Percentiles rank a stretch among this genome's conserved stretches.
These are phyloP conservation scores for Paspalum notatum DNA, from an alignment of 176 grass and related monocot genomes.

Conservation along the genomic window DNA sequence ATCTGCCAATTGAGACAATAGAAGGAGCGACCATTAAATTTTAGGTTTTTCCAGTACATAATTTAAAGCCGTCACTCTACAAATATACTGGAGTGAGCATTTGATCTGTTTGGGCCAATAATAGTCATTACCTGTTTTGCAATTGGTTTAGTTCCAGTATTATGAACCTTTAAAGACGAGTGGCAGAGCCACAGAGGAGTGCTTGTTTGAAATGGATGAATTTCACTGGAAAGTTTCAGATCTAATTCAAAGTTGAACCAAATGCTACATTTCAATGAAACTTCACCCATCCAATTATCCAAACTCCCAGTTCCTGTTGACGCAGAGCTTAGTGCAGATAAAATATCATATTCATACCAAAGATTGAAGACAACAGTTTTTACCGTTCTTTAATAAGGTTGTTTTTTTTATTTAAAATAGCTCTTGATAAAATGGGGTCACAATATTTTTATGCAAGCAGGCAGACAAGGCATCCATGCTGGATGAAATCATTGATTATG, in stretches of 20 bases:
- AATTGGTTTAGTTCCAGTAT: constrained; percentile 6
- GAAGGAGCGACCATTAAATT: not conserved
- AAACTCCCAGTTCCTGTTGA: not conserved
- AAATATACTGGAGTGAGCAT: constrained; percentile 13
- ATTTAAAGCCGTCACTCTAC: not conserved
- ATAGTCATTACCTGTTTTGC: constrained; percentile 10
- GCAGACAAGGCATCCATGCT: constrained; percentile 89
- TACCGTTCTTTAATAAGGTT: not conserved
- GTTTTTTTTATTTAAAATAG: not conserved
- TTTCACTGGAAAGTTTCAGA: not conserved
- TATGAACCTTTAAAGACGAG: not conserved
- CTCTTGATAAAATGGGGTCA: constrained; percentile 16
- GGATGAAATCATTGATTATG: constrained; percentile 92
- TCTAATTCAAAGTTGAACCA: not conserved
- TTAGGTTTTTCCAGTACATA: not conserved
- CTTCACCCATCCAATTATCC: not conserved
- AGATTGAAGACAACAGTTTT: not conserved
- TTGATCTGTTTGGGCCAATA: not conserved
- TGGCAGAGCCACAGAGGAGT: not conserved
- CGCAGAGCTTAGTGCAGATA: not conserved
- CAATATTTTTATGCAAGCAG: constrained; percentile 49
- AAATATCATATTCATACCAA: constrained; percentile 1
- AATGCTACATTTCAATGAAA: not conserved
- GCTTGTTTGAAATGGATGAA: not conserved
- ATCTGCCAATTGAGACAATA: not conserved